Conservation (phyloP, 306 rosid genomes). For the Begonia loranthoides region DNA sequence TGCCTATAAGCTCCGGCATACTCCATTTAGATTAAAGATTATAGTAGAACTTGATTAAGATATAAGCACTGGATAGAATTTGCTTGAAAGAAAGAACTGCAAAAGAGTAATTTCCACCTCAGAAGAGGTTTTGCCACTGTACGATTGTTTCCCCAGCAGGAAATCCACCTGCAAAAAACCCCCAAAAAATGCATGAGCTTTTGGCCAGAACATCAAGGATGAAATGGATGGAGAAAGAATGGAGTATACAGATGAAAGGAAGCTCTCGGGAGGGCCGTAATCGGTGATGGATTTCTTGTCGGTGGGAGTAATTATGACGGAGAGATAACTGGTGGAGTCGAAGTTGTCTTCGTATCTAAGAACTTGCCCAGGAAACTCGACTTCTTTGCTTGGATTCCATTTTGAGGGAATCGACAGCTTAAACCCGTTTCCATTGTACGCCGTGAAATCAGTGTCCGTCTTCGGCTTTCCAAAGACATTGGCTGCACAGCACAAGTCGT, state of each 20-base stretch:
- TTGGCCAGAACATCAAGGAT: no score
- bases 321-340: slow-evolving; percentile 46
- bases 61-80: no score
- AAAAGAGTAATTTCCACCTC: slow-evolving; percentile 35
- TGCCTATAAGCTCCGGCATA: no score
- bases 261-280: slow-evolving; percentile 69
- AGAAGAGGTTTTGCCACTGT: slow-evolving; percentile 73
- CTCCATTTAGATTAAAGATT: no score
- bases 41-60: no score
- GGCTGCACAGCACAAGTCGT: slow-evolving; percentile 30
- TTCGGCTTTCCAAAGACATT: slow-evolving; percentile 97
- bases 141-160: slow-evolving; percentile 85
- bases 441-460: slow-evolving; percentile 58
- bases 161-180: slow-evolving; percentile 51
- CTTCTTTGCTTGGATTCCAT: slow-evolving; percentile 95
- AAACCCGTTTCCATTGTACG: slow-evolving; percentile 80
- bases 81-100: no score
- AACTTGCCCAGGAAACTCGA: slow-evolving; percentile 74
- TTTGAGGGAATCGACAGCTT: slow-evolving; percentile 67
- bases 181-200: background rate
- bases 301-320: slow-evolving; percentile 58
- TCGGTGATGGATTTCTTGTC: slow-evolving; percentile 80
- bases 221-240: no score
- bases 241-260: slow-evolving; percentile 45
- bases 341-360: slow-evolving; percentile 90